phyloP scores from a whole-genome alignment of 2,329 filamentous ascomycete genomes.

The Fusarium irregulare region DNA sequence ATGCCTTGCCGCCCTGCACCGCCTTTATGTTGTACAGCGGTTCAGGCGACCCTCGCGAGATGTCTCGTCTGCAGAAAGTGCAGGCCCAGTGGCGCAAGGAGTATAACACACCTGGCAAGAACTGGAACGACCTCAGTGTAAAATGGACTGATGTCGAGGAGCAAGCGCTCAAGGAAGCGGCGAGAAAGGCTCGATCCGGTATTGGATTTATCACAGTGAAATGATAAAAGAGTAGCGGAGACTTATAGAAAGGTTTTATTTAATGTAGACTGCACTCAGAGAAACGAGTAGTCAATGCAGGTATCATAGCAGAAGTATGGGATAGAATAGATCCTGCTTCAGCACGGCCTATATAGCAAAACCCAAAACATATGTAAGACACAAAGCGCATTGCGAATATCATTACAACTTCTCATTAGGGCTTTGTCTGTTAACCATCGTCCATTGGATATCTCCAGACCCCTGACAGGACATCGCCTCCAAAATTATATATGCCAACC shows the following conservation, averaged over 20 bases:
- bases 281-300: not conserved
- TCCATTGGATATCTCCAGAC: slow-evolving; percentile 12
- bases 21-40: slow-evolving; percentile 73
- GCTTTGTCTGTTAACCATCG: slow-evolving; percentile 14
- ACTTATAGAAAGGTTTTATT: not conserved
- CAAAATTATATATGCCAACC: slow-evolving; percentile 33
- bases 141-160: slow-evolving; percentile 76
- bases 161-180: slow-evolving; percentile 69
- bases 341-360: not conserved
- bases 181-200: slow-evolving; percentile 67
- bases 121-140: slow-evolving; percentile 74
- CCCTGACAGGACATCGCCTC: not conserved
- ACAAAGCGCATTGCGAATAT: slow-evolving; percentile 19
- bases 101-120: slow-evolving; percentile 70
- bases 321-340: not conserved
- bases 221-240: slow-evolving; percentile 47
- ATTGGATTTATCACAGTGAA: slow-evolving; percentile 75
- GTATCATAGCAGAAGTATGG: not conserved
- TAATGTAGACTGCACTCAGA: not conserved
- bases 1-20: slow-evolving; percentile 71
- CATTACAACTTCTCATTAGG: slow-evolving; percentile 41
- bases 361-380: not conserved
- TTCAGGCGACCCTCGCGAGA: slow-evolving; percentile 74
- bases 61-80: slow-evolving; percentile 70
- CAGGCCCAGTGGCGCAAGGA: slow-evolving; percentile 71